Base-by-base conservation (phyloP, 2,329 filamentous ascomycete species). In the Calonectria pseudoturangicola region DNA sequence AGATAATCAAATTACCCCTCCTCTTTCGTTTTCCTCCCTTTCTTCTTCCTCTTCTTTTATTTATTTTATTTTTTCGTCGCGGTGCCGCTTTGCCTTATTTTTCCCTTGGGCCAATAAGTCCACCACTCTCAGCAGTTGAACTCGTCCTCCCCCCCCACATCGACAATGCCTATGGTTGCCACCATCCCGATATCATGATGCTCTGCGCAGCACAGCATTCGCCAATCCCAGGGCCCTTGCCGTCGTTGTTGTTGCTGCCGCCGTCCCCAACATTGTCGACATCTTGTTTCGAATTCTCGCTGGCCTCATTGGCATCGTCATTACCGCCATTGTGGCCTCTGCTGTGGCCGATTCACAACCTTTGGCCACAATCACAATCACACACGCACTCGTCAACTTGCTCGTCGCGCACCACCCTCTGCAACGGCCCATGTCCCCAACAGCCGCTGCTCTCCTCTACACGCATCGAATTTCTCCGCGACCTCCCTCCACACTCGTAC, bases 111-210 rank as follows among this genome's bases (percentile, higher is more conserved):
- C 15, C 65, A 68, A 47, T 60, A 72, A 68, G 68, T 73, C 68
- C 68, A 71, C 67, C 63, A 48, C 18, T 56, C 51, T 60, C 41
- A 69, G 36, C 48, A 45, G 45, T 51, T 72, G 63, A 64, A 64
- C 72, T 54, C 69, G 33, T 47, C 69, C 21, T 47, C 30, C 30
- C 62, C 62, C 58, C 62, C 71, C 56, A 71, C 74, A 68, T 69
- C 70, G 69, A 81, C 80, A 75, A 83, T 84, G 82, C 80, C 78
- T 76, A 79, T 79, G 75, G 78, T 79, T 72, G 68, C 73, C 73
- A 78, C 77, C 74, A 76, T 73, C 76, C 81, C 80, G 83, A 82
- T 84, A 86, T 84, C 80, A 87, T 87, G 86, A 87, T 83, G 83
- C 82, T 81, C 82, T 81, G 82, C 79, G 82, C 81, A 84, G 80